Evolutionary conservation across 352 stramenopile species (phyloP).

Genomic region (Globisporangium nagaii): DNA sequence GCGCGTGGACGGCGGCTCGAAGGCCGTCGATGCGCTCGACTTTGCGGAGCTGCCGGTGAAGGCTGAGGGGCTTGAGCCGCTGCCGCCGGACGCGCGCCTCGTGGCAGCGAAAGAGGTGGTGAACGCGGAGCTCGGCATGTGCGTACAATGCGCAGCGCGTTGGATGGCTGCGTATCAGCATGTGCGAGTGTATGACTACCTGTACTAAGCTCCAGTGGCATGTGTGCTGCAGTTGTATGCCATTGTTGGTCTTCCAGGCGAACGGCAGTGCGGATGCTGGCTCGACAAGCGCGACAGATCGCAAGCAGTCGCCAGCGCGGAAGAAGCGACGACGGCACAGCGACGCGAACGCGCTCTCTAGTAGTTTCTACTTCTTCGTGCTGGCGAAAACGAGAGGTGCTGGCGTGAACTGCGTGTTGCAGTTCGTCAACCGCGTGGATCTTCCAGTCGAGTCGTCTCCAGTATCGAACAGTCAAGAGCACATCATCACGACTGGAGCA

Average conservation of each 20-base stretch:
- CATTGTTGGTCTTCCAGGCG: conserved; percentile 10
- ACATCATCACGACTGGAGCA: background rate
- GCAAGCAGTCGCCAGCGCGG: background rate
- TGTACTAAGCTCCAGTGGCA: background rate
- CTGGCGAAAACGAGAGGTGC: background rate
- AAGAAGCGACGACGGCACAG: background rate
- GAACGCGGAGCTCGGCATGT: conserved; percentile 32
- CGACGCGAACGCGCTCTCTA: background rate
- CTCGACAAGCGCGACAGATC: background rate
- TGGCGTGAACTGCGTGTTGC: background rate
- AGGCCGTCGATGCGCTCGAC: background rate
- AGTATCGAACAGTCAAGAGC: background rate
- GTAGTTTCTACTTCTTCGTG: conserved; percentile 9
- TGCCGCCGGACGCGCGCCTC: conserved; percentile 26
- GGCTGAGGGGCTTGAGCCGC: background rate
- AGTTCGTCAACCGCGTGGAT: conserved; percentile 15
- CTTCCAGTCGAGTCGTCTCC: background rate
- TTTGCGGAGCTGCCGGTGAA: conserved; percentile 2
- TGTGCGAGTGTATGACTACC: background rate
- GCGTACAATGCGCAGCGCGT: conserved; percentile 1
- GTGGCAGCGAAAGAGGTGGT: conserved; percentile 35
- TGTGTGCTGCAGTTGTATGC: background rate
- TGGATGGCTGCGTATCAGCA: background rate
- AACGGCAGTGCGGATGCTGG: background rate
- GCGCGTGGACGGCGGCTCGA: conserved; percentile 6